Base-by-base conservation (phyloP, 2,329 filamentous ascomycete species). In the Fusarium decemcellulare region DNA sequence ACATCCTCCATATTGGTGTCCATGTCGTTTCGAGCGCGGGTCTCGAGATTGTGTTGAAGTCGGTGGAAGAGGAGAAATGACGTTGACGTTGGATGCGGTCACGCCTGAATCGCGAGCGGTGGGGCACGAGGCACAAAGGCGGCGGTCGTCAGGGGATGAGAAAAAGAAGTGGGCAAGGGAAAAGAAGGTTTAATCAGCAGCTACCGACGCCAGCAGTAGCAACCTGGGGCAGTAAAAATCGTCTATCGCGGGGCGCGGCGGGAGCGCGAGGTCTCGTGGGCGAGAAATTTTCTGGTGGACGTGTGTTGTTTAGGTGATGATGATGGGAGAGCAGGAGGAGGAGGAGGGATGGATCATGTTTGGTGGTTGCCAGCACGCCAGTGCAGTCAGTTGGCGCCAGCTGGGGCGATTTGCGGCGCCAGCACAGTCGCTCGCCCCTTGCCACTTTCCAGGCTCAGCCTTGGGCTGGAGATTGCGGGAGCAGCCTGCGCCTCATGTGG, bases 1-100 rank as follows among this genome's bases (percentile, higher is more conserved):
- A 97, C 94, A 81, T 99, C 96, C 86, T 98, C 95, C 96, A 99
- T 99, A 83, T 97, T 97, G 79, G 94, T 97, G 83, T 99, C 95
- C 94, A 98, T 97, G 69, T 64, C 63, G 59, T 63, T 67, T 68
- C 64, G 64, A 55, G 62, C 56, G 63, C 43, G 65, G 59, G 16
- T 59, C 59, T 59, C 39, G 62, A 70, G 59, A 64, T 57, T 59
- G 58, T 56, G 61, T 67, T 64, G 61, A 57, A 52, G 55, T 67
- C 65, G 67, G 50, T 48, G 54, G 61, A 59, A 58, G 61, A 66
- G 68, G 66, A 69, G 61, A 69, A 67, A 76, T 74, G 73, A 76
- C 66, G 73, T 71, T 68, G 65, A 64, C 59, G 71, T 68, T 72
- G 61, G 76, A 77, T 78, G 74, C 71, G 71, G 76, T 74, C 72